Percentiles rank a stretch among this genome's conserved stretches.
Conservation (phyloP, 306 rosid genomes). For the Quercus mongolica region DNA sequence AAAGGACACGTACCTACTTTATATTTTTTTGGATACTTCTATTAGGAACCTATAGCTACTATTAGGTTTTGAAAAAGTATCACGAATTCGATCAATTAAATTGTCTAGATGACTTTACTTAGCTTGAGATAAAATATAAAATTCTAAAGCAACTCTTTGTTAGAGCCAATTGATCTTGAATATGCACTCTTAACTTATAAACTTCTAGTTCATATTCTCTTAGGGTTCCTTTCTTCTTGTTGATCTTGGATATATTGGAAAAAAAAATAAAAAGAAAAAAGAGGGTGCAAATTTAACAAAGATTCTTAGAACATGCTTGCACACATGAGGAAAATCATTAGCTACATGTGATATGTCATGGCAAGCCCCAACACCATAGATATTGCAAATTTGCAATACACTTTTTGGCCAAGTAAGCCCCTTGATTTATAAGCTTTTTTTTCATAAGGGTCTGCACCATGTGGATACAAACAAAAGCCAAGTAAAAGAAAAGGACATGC, state of each 20-base stretch:
- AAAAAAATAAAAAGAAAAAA: neutral
- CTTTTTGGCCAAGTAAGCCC: conserved; percentile 30
- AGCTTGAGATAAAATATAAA: neutral
- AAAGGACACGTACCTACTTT: no score
- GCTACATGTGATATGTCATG: conserved; percentile 46
- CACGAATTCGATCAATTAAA: neutral
- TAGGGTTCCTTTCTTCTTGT: neutral
- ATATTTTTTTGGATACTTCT: neutral
- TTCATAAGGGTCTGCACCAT: conserved; percentile 38
- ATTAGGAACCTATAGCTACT: neutral
- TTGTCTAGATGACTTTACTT: neutral
- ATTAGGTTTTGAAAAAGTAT: neutral
- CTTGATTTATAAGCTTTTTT: conserved; percentile 7
- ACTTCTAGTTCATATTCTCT: neutral
- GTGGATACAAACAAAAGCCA: conserved; percentile 56
- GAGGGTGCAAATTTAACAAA: neutral
- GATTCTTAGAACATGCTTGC: conserved; percentile 13
- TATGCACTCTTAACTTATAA: neutral
- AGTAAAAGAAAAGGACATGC: conserved; percentile 53
- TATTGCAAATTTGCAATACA: conserved; percentile 1
- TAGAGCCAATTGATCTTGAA: neutral
- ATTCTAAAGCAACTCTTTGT: neutral
- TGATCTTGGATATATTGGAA: no score
- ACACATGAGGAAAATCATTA: conserved; percentile 40
- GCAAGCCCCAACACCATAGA: conserved; percentile 39